Percentiles rank a stretch among this genome's conserved stretches.
These are phyloP conservation scores for Eutreptiella sp. DNA, from an alignment of 208 protist genomes.

Conservation along the genomic window DNA sequence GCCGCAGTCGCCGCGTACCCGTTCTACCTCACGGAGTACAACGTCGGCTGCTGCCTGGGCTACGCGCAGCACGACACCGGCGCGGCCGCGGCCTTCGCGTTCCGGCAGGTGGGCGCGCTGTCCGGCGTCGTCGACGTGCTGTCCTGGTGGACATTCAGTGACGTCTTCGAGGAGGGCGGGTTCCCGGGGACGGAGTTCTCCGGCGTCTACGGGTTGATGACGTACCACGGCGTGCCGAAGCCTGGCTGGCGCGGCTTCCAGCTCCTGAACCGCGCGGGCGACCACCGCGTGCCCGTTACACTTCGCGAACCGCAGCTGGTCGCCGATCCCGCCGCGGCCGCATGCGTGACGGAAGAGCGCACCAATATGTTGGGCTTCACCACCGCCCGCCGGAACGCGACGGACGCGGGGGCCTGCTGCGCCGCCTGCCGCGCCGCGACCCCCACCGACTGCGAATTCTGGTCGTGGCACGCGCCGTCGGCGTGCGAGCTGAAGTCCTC, in stretches of 20 bases:
- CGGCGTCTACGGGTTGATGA: conserved; percentile 17
- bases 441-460: too few relatives aligned
- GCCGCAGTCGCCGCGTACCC: not conserved
- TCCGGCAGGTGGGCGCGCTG: not conserved
- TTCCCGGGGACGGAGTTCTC: not conserved
- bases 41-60: not conserved
- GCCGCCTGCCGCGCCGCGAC: too few relatives aligned
- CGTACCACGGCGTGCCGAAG: conserved; percentile 2
- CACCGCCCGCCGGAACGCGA: too few relatives aligned
- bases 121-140: not conserved
- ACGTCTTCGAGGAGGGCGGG: conserved; percentile 24
- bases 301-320: not conserved
- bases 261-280: not conserved
- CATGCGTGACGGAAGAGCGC: too few relatives aligned
- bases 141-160: conserved; percentile 24
- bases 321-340: too few relatives aligned
- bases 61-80: conserved; percentile 9
- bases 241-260: conserved; percentile 20
- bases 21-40: conserved; percentile 16
- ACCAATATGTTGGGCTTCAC: too few relatives aligned
- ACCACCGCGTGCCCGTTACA: not conserved
- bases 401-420: too few relatives aligned
- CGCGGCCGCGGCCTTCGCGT: conserved; percentile 3
- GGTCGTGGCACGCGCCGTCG: too few relatives aligned
- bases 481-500: too few relatives aligned